These are phyloP conservation scores for Monascus ruber DNA, from an alignment of 2,329 filamentous ascomycete species.

Conservation along the genomic window DNA sequence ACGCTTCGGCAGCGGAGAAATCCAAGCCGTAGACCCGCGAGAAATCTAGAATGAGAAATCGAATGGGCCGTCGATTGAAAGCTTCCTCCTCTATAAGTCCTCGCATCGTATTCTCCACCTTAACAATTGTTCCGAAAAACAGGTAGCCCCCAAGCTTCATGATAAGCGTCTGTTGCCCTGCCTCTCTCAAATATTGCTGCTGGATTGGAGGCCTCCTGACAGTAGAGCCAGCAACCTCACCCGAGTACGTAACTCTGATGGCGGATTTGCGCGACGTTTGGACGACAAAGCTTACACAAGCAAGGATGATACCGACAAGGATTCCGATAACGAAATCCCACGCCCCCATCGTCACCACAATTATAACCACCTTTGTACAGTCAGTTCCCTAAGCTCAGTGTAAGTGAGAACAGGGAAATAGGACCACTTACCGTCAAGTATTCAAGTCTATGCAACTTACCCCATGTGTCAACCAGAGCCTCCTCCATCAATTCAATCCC, in stretches of 20 bases:
- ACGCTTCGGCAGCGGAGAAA: constrained; percentile 91
- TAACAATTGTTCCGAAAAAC: constrained; percentile 98
- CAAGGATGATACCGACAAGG: constrained; percentile 78
- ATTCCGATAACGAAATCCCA: constrained; percentile 97
- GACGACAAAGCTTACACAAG: constrained; percentile 81
- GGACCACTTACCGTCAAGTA: constrained; percentile 62
- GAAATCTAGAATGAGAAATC: constrained; percentile 81
- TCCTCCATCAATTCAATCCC: constrained; percentile 87
- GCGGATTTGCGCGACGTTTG: constrained; percentile 85
- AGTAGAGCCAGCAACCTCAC: constrained; percentile 79
- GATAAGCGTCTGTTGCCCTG: constrained; percentile 78
- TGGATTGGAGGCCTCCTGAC: constrained; percentile 85
- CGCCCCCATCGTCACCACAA: constrained; percentile 89
- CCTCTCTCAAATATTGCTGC: constrained; percentile 71
- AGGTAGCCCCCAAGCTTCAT: constrained; percentile 88
- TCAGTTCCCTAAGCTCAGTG: constrained; percentile 1
- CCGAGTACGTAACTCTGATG: constrained; percentile 80
- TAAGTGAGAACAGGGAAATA: too few species aligned
- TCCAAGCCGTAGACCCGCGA: constrained; percentile 84
- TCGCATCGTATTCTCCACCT: constrained; percentile 80
- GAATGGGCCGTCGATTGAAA: constrained; percentile 67
- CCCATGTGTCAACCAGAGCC: constrained; percentile 77
- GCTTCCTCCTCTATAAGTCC: constrained; percentile 70
- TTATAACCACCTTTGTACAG: constrained; percentile 54
- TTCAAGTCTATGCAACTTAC: constrained; percentile 75